Conservation (phyloP, 345 rosid species). For the Alliaria petiolata region DNA sequence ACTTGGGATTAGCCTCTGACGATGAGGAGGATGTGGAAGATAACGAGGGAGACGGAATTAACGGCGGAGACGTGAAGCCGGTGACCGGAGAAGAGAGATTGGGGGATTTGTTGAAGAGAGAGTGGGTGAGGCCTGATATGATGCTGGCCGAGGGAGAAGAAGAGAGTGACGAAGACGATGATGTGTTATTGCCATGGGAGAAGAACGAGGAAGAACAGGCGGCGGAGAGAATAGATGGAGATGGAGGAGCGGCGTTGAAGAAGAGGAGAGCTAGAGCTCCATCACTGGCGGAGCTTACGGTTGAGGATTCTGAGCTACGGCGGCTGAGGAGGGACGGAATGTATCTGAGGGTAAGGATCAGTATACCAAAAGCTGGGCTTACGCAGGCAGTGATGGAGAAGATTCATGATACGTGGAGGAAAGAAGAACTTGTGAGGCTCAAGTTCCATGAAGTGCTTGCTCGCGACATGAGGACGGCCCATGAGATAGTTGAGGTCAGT, state of each 20-base stretch:
- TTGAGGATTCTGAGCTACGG: constrained; percentile 84
- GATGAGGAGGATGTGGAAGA: constrained; percentile 58
- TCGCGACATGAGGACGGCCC: constrained; percentile 87
- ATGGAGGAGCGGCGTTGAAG: constrained; percentile 34
- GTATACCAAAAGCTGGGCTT: constrained; percentile 82
- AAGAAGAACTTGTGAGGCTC: constrained; percentile 85
- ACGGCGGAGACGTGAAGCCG: constrained; percentile 16
- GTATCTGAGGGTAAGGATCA: constrained; percentile 76
- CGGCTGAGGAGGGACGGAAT: constrained; percentile 76
- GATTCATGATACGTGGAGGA: constrained; percentile 94
- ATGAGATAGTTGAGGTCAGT: constrained; percentile 87
- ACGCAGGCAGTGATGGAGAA: constrained; percentile 78
- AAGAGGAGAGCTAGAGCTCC: constrained; percentile 66
- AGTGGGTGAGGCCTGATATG: constrained; percentile 88
- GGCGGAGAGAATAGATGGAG: constrained; percentile 27
- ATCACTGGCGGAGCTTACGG: constrained; percentile 75
- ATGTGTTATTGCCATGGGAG: constrained; percentile 66
- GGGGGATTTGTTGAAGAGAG: constrained; percentile 71
- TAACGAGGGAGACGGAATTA: constrained; percentile 24
- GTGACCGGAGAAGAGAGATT: constrained; percentile 79
- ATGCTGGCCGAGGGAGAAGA: constrained; percentile 44
- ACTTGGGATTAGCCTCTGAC: constrained; percentile 70
- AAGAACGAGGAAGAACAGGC: constrained; percentile 39
- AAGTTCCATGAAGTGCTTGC: constrained; percentile 96
- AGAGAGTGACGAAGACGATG: constrained; percentile 36